phyloP scores from a whole-genome alignment of 495 filamentous ascomycete species.

The Penicillium parvum region DNA sequence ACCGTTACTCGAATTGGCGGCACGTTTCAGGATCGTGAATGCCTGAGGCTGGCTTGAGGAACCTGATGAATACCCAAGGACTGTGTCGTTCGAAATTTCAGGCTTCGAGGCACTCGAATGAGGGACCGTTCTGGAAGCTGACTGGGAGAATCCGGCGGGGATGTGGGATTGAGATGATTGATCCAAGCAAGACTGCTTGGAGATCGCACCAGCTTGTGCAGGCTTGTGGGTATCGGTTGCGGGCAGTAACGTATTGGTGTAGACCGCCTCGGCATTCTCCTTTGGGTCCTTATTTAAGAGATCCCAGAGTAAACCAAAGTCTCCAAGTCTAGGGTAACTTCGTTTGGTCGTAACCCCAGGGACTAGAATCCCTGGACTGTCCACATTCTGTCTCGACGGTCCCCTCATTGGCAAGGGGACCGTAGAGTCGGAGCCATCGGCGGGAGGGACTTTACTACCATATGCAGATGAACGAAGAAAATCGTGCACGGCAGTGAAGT shows the following conservation, averaged over 20 bases:
- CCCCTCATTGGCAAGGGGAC: neutral
- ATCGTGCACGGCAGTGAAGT: constrained; percentile 46
- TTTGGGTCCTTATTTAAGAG: constrained; percentile 16
- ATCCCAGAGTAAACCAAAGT: constrained; percentile 39
- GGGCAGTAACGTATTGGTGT: neutral
- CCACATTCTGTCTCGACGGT: neutral
- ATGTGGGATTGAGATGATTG: too few species aligned
- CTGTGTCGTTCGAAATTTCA: neutral
- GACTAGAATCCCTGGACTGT: neutral
- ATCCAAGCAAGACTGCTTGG: constrained; percentile 12
- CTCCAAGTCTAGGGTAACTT: constrained; percentile 28
- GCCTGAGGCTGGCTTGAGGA: neutral
- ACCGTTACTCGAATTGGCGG: neutral
- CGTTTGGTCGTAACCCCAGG: neutral
- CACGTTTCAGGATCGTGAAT: constrained; percentile 9
- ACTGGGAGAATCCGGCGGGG: neutral
- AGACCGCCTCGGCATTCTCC: neutral
- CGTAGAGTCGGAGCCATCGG: constrained; percentile 9
- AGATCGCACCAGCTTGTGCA: constrained; percentile 12
- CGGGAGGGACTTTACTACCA: constrained; percentile 4
- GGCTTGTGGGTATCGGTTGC: neutral
- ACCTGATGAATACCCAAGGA: neutral
- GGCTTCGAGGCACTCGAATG: neutral
- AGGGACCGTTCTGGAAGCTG: neutral
- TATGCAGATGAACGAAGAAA: constrained; percentile 41